Base-by-base conservation (phyloP, 352 stramenopile species). In the Phytophthora vignae region DNA sequence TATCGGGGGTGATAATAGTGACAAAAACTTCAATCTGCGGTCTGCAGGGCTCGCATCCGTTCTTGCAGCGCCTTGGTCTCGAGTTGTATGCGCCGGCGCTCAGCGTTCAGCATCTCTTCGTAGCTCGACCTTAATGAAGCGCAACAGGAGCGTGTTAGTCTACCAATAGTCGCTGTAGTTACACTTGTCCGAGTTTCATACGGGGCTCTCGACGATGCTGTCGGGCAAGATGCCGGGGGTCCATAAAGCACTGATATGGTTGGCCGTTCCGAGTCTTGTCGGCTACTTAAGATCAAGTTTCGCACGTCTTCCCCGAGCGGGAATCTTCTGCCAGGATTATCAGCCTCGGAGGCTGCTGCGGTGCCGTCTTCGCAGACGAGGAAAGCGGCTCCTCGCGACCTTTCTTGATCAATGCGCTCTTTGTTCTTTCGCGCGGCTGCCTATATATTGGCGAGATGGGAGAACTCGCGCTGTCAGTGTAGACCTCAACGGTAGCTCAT, bases 61-160 rank as follows among this genome's bases (percentile, higher is more conserved):
- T 89, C 78, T 27, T 88, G 78, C 6, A 91, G 64, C 31, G 74
- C 72, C 33, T 85, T 90, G n/a, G 74, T 85, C 53, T 91, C 83
- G 9, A 76, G 17, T 5, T 81, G 78, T 31, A 91, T 55, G 19
- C 83, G 77, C 4, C 60, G 62, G 11, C 83, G 70, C 60, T 91
- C 83, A 15, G 25, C 59, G 21, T 87, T 65, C 7, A 90, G 67
- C 15, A 86, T 59, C 29, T 84, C 67, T 49, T 84, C 83, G 40
- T 84, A 91, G 10, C 31, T 79, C 2, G 66, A 57, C 9, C 74
- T 84, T 0, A 53, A 53, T 53, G 11, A 22, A 64, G 29, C 48
- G n/a, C 17, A 50, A 11, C 19, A 64, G 40, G 19, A 59, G 31
- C 10, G 17, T 67, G 22, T 67, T 64, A 60, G 55, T 48, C 40